A percentile compares a stretch with the other conserved stretches of the same genome.
These are phyloP conservation scores for Cytospora paraplurivora DNA, from an alignment of 2,329 filamentous ascomycete species.

Conservation along the genomic window DNA sequence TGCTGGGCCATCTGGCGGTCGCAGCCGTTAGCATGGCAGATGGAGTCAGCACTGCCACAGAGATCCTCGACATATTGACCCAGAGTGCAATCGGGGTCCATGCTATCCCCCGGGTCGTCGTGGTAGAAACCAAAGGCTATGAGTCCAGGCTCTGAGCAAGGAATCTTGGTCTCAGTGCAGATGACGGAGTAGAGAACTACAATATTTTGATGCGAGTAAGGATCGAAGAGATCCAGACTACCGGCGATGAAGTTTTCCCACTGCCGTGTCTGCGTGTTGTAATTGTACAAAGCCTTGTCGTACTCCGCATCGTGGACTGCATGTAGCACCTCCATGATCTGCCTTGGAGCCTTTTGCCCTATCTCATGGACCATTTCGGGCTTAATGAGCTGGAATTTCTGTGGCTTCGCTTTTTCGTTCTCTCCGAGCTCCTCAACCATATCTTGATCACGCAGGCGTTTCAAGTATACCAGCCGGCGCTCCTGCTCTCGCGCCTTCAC, in stretches of 20 bases:
- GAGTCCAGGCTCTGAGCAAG: conserved; percentile 88
- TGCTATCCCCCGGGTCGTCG: conserved; percentile 64
- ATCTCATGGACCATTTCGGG: conserved; percentile 93
- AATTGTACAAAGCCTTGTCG: conserved; percentile 90
- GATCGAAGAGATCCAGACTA: conserved; percentile 87
- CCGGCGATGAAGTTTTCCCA: conserved; percentile 96
- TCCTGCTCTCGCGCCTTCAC: conserved; percentile 93
- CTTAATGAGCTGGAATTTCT: conserved; percentile 86
- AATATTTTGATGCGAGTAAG: conserved; percentile 94
- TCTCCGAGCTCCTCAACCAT: conserved; percentile 57
- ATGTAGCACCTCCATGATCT: conserved; percentile 90
- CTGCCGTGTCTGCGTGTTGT: conserved; percentile 89
- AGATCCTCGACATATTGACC: conserved; percentile 95
- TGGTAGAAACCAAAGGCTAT: conserved; percentile 92
- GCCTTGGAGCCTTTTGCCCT: conserved; percentile 75
- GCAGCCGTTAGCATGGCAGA: conserved; percentile 82
- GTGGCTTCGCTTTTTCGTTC: conserved; percentile 63
- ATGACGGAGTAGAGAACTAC: conserved; percentile 92
- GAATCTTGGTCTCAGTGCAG: conserved; percentile 90
- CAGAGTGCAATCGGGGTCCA: conserved; percentile 86
- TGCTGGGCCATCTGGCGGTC: conserved; percentile 89
- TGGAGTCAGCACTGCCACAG: conserved; percentile 72
- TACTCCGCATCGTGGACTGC: conserved; percentile 97
- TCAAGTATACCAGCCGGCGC: conserved; percentile 77
- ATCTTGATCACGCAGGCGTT: conserved; percentile 78